Conservation (phyloP, 495 filamentous ascomycete genomes). For the Xylaria scruposa region DNA sequence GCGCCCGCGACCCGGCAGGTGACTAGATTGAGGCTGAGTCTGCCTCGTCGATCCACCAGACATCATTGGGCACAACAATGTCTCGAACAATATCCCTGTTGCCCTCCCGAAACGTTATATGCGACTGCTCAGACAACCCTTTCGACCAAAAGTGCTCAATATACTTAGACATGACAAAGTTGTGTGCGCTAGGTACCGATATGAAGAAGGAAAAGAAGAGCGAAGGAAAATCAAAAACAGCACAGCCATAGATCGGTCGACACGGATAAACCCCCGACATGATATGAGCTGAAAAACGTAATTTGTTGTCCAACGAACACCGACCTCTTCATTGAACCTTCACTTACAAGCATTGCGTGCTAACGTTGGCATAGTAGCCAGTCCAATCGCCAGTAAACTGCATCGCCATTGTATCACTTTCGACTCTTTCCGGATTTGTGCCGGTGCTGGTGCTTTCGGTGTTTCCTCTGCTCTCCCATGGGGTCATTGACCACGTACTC, state of each 20-base stretch:
- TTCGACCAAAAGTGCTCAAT: conserved; percentile 5
- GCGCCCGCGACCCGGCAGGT: conserved; percentile 17
- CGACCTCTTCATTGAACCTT: background rate
- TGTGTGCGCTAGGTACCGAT: background rate
- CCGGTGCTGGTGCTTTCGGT: conserved; percentile 8
- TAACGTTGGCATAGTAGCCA: background rate
- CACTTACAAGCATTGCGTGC: background rate
- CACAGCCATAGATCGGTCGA: conserved; percentile 6
- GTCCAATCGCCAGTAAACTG: background rate
- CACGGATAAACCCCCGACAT: background rate
- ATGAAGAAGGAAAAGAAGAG: background rate
- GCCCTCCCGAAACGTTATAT: conserved; percentile 21
- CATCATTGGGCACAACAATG: conserved; percentile 8
- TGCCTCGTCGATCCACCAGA: conserved; percentile 21
- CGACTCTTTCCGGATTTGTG: background rate
- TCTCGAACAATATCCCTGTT: conserved; percentile 14
- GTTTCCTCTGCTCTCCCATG: background rate
- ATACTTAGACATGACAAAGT: background rate
- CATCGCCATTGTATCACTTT: background rate
- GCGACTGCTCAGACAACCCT: background rate
- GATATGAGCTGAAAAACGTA: conserved; percentile 19
- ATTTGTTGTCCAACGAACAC: background rate
- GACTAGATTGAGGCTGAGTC: conserved; percentile 28
- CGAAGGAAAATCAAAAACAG: background rate
- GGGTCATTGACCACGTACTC: background rate